Conservation (phyloP, 768 basidiomycete genomes). For the Pulveroboletus frians region DNA sequence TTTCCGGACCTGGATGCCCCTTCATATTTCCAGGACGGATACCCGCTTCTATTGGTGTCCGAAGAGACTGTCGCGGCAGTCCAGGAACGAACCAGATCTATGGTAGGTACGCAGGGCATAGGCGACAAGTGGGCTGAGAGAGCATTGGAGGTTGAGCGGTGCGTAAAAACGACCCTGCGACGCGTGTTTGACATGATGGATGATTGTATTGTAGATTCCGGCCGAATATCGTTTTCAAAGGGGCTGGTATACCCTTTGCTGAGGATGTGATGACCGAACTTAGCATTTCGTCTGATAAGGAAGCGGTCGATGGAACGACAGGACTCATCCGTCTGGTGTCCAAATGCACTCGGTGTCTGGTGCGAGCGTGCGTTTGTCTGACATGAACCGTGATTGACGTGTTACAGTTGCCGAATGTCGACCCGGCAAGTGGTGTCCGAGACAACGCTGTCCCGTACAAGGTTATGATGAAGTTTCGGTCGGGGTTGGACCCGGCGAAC, state of each 20-base stretch:
- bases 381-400: conserved; percentile 3
- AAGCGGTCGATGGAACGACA: conserved; percentile 13
- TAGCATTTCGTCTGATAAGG: conserved; percentile 37
- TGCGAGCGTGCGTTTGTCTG: conserved; percentile 32
- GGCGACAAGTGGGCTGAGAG: conserved; percentile 49
- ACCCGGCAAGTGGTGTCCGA: conserved; percentile 55
- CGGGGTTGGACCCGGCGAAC: conserved; percentile 46
- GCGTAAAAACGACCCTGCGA: conserved; percentile 10
- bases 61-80: conserved; percentile 58
- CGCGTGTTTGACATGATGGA: not conserved
- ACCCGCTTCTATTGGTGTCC: conserved; percentile 61
- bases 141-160: conserved; percentile 57
- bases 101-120: conserved; percentile 46
- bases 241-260: conserved; percentile 59
- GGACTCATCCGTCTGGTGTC: conserved; percentile 53
- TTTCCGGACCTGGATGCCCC: conserved; percentile 58
- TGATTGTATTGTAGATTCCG: conserved; percentile 48
- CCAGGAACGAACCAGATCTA: conserved; percentile 41
- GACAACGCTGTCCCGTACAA: conserved; percentile 75
- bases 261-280: conserved; percentile 71
- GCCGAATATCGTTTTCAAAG: conserved; percentile 68
- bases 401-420: conserved; percentile 66
- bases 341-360: conserved; percentile 68
- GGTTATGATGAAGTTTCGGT: conserved; percentile 68
- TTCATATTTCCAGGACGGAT: conserved; percentile 64